phyloP scores from a whole-genome alignment of 139 green algal genomes.

The Dunaliella primolecta region DNA sequence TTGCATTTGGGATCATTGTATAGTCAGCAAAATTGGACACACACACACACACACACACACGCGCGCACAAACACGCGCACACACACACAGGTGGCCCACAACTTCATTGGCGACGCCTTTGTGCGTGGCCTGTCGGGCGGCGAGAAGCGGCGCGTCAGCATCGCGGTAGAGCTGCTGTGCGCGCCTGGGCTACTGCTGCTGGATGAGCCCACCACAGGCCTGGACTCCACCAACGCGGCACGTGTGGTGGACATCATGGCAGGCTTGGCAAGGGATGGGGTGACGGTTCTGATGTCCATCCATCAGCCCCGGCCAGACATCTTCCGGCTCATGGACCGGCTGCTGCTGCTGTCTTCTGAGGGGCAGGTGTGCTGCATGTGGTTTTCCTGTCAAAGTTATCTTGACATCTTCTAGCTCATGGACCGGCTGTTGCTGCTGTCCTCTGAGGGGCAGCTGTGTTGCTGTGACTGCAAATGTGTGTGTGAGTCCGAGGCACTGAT shows the following conservation, averaged over 20 bases:
- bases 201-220: constrained; percentile 79
- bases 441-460: constrained; percentile 42
- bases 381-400: constrained; percentile 64
- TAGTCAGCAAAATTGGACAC: no score
- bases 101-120: constrained; percentile 54
- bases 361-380: constrained; percentile 50
- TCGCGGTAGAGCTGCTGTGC: constrained; percentile 67
- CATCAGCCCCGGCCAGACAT: constrained; percentile 71
- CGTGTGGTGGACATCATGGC: constrained; percentile 67
- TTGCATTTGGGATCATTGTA: no score
- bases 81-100: constrained; percentile 34
- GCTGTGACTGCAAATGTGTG: constrained; percentile 61
- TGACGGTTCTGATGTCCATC: constrained; percentile 61
- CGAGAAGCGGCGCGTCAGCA: constrained; percentile 63
- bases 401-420: constrained; percentile 63
- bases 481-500: constrained; percentile 46
- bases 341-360: constrained; percentile 50
- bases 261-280: constrained; percentile 37
- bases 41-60: background rate
- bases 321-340: constrained; percentile 53
- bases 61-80: background rate
- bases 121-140: constrained; percentile 57
- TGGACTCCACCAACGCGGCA: constrained; percentile 62
- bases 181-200: constrained; percentile 68
- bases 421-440: constrained; percentile 56